These are phyloP conservation scores for Shiraia sp. DNA, from an alignment of 2,329 filamentous ascomycete genomes.

Conservation along the genomic window DNA sequence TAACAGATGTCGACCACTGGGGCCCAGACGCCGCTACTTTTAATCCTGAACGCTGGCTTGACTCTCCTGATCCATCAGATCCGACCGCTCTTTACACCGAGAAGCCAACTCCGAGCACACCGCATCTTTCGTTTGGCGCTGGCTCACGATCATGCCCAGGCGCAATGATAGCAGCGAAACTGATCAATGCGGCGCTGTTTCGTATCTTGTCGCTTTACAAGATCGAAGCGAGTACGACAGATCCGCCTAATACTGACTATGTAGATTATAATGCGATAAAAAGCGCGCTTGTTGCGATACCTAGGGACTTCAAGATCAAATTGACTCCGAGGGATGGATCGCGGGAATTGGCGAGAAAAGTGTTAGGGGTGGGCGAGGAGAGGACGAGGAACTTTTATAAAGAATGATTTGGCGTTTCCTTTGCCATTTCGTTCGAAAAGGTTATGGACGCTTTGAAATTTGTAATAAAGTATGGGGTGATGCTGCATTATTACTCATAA, in stretches of 20 bases:
- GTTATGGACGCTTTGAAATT: no score
- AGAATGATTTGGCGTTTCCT: no score
- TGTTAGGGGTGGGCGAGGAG: conserved; percentile 48
- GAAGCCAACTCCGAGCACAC: conserved; percentile 27
- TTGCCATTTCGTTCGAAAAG: no score
- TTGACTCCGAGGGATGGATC: conserved; percentile 55
- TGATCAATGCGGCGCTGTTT: conserved; percentile 56
- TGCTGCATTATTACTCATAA: background rate
- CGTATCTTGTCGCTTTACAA: conserved; percentile 55
- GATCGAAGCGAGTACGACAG: conserved; percentile 52
- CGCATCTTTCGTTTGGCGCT: conserved; percentile 57
- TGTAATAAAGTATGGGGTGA: background rate
- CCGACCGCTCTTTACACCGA: conserved; percentile 4
- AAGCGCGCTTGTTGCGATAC: conserved; percentile 63
- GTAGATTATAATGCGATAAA: conserved; percentile 66
- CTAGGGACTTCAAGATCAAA: conserved; percentile 61
- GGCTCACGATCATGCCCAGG: conserved; percentile 58
- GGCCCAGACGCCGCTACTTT: conserved; percentile 52
- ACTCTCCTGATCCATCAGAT: background rate
- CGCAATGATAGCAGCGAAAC: conserved; percentile 55
- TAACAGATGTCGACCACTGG: conserved; percentile 56
- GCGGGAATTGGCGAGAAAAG: conserved; percentile 41
- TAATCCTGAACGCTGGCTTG: conserved; percentile 56
- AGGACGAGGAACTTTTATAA: conserved; percentile 56
- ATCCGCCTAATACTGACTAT: conserved; percentile 64